Evolutionary conservation across 1,284 basidiomycete species (phyloP), one percentile per base, ranked within the genome.

Genomic region (Moniliophthora roreri): DNA sequence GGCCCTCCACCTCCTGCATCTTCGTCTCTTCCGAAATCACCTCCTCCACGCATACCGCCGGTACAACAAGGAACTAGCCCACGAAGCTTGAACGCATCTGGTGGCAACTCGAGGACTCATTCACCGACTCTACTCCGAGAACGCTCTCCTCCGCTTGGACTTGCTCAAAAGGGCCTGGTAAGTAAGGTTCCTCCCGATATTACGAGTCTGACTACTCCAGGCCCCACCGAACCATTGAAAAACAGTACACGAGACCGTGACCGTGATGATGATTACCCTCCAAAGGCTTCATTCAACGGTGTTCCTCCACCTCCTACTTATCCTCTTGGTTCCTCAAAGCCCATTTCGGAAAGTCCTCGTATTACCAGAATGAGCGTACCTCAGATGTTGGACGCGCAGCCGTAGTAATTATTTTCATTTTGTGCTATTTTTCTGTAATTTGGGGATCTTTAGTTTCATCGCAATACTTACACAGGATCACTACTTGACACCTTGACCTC

Each of bases 291-390:
- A 32, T 32, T 6, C 28, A 11, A 11, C 11, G 35, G 37, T 15
- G n/a, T 23, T 38, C 23, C 39, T 24, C 36, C 48, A 39, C 26
- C 48, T 24, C 26, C 48, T 18, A 18, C 36, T 24, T 37, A n/a
- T 40, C 35, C 36, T 16, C 18, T 38, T n/a, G 36, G 36, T 39
- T 38, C 48, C 6, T 21, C 41, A 35, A 51, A 40, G 21, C 34
- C 36, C 11, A n/a, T 40, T 20, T 21, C 50, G 28, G 39, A 23
- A 16, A 51, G 23, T 51, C 16, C 26, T 23, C 36, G 35, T 23
- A 49, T 49, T 40, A 37, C 53, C 3, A 55, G 46, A 37, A 48
- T 51, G 49, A 47, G 44, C 18, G 50, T 55, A 8, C 53, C 53
- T 16, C 49, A 51, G 36, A 39, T 55, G 7, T 41, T 55, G 23